Evolutionary conservation across 2,329 filamentous ascomycete species (phyloP).

Genomic region (Apiospora marii): DNA sequence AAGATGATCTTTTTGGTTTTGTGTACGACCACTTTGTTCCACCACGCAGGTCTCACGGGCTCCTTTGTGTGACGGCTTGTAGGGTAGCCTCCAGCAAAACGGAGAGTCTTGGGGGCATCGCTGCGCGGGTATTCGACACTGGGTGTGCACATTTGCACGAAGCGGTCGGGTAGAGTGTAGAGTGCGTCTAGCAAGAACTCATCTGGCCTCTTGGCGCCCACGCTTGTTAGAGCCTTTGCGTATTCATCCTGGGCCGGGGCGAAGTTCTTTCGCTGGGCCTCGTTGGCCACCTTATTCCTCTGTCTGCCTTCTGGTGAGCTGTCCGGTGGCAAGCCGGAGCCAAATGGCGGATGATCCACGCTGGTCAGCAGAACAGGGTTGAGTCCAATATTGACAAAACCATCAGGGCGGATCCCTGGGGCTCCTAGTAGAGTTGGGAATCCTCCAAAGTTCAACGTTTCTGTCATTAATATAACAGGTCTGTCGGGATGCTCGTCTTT

Average conservation of each 20-base stretch:
- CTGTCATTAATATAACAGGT: conserved; percentile 25
- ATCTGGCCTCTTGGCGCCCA: neutral
- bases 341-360: conserved; percentile 9
- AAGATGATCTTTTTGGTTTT: conserved; percentile 49
- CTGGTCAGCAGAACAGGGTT: conserved; percentile 17
- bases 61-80: neutral
- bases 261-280: neutral
- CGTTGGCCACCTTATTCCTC: conserved; percentile 5
- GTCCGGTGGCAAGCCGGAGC: conserved; percentile 12
- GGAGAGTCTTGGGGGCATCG: conserved; percentile 24
- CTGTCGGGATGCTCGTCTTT: conserved; percentile 20
- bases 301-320: neutral
- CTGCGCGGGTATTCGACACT: conserved; percentile 25
- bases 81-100: conserved; percentile 7
- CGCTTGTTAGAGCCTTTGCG: neutral
- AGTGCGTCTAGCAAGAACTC: conserved; percentile 13
- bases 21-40: conserved; percentile 2
- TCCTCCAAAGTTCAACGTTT: conserved; percentile 25
- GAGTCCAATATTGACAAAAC: conserved; percentile 10
- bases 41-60: conserved; percentile 17
- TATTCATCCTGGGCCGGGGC: neutral
- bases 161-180: conserved; percentile 26
- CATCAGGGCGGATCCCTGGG: conserved; percentile 24
- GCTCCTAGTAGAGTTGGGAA: conserved; percentile 22
- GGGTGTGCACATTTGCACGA: conserved; percentile 26